Base-by-base conservation (phyloP, 208 protist species). In the Borovskyia barvae region DNA sequence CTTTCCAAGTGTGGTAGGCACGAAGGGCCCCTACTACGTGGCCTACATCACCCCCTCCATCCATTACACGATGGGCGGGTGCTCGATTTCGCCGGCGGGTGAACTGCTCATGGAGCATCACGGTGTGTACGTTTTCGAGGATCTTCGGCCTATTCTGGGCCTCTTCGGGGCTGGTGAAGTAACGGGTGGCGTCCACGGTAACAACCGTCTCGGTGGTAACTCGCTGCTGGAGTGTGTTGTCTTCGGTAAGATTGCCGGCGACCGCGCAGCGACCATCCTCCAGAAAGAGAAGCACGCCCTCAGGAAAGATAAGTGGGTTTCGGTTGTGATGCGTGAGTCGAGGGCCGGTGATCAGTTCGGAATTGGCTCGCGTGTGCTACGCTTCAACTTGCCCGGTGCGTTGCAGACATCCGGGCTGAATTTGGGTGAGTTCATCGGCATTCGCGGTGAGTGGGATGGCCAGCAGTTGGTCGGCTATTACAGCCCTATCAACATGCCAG, bases 51-150 rank as follows among this genome's bases (percentile, higher is more conserved):
- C 93, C 17, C 97, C 97, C 8, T 82, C 78, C 3, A 89, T 99
- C 65, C 97, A 99, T 78, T 99, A 99, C 86, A 96, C 82, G 8
- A 98, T 98, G 97, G 97, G 97, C 47, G 97, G 97, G 37, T 67
- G 97, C 43, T 49, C 68, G 37, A 96, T 99, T 60, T 88, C 88
- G 45, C 41, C 75, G 2, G 46, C 90, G 2, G 87, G 76, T 7
- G 70, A 86, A 47, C 74, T 98, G 39, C 79, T 97, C 40, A 59
- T 61, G 33, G 70, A 73, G 33, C n/a, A 72, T 25, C 47, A 58
- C 42, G 29, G 37, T 15, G 39, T 66, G 17, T 70, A 67, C 57
- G 41, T 80, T 26, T 71, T 83, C 33, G 71, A 66, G 30, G 56
- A 76, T 19, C 48, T 52, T 28, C 55, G 70, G 6, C 80, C 81